Conservation (phyloP, 495 filamentous ascomycete genomes). For the Lepraria neglecta region DNA sequence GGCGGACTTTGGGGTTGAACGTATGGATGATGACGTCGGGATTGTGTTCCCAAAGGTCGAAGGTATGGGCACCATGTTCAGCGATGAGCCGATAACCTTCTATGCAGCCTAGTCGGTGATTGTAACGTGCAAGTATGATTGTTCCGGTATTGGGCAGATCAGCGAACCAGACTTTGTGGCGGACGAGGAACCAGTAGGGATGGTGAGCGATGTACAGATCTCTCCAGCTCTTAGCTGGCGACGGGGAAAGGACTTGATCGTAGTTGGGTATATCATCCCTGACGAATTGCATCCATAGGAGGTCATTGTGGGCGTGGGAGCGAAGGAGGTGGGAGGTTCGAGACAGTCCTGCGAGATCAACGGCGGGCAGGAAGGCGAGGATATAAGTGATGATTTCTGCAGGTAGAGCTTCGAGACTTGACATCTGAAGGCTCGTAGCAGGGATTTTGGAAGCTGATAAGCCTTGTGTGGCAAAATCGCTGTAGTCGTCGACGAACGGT, state of each 20-base stretch:
- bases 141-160: slow-evolving; percentile 53
- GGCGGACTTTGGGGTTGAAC: slow-evolving; percentile 59
- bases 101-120: slow-evolving; percentile 64
- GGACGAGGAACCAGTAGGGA: slow-evolving; percentile 77
- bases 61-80: slow-evolving; percentile 44
- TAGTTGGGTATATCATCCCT: slow-evolving; percentile 53
- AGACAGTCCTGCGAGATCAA: slow-evolving; percentile 50
- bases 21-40: slow-evolving; percentile 64
- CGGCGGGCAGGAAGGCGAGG: slow-evolving; percentile 51
- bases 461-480: neutral
- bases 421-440: neutral
- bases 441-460: neutral
- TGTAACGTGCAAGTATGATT: slow-evolving; percentile 68
- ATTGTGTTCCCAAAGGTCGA: slow-evolving; percentile 57
- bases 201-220: slow-evolving; percentile 68
- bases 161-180: slow-evolving; percentile 77
- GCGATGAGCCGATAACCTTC: slow-evolving; percentile 75
- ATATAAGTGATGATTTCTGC: slow-evolving; percentile 58
- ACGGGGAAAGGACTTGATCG: slow-evolving; percentile 37
- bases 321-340: slow-evolving; percentile 50
- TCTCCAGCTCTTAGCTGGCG: slow-evolving; percentile 55
- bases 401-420: slow-evolving; percentile 43
- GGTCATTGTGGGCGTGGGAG: slow-evolving; percentile 47
- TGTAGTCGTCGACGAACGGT: neutral
- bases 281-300: slow-evolving; percentile 57